Conservation (phyloP, 1,284 basidiomycete species). For the Ganoderma multipileum region DNA sequence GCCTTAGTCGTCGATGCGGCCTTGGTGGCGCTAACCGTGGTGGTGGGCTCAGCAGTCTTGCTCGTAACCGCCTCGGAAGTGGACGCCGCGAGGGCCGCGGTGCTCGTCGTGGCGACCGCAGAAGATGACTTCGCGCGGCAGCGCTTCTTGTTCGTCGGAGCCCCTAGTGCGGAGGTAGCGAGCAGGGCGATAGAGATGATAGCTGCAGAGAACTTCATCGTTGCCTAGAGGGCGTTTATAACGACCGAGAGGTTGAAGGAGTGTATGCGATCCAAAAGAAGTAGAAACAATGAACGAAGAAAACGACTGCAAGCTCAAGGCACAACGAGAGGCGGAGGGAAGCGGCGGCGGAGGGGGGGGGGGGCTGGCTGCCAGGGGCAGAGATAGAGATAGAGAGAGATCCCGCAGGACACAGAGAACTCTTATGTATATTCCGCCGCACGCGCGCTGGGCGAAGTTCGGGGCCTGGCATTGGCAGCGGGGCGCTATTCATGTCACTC, state of each 20-base stretch:
- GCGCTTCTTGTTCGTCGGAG: conserved; percentile 32
- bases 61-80: neutral
- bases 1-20: conserved; percentile 2
- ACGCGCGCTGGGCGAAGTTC: conserved; percentile 1
- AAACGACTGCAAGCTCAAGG: conserved; percentile 4
- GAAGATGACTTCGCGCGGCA: conserved; percentile 32
- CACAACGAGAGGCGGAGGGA: neutral
- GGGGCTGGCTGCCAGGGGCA: neutral
- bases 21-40: conserved; percentile 1
- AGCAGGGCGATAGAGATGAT: conserved; percentile 37
- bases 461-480: neutral
- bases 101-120: conserved; percentile 17
- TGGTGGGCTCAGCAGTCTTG: neutral
- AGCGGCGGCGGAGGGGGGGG: neutral
- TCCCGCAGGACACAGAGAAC: too few species aligned
- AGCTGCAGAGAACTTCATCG: conserved; percentile 38
- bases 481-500: neutral
- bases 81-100: conserved; percentile 4
- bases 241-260: conserved; percentile 8
- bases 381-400: neutral
- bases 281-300: neutral
- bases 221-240: conserved; percentile 1
- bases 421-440: neutral
- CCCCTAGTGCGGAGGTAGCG: conserved; percentile 34
- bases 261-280: neutral